Percentiles rank a stretch among this genome's conserved stretches.
These are phyloP conservation scores for Leccinum arenicola DNA, from an alignment of 768 basidiomycete species.

Conservation along the genomic window DNA sequence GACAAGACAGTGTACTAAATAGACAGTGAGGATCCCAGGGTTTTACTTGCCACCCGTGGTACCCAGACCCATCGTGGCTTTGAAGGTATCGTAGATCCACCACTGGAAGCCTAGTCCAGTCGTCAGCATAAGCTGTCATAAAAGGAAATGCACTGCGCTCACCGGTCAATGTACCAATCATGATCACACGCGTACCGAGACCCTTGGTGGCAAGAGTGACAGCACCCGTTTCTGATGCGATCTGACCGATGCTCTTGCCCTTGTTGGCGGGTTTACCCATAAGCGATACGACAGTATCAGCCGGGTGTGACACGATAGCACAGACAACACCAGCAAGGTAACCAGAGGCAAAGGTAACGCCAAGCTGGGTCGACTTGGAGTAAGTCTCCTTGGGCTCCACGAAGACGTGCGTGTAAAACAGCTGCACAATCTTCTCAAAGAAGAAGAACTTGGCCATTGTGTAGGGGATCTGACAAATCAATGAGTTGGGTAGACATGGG, in stretches of 20 bases:
- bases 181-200: slow-evolving; percentile 80
- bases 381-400: slow-evolving; percentile 74
- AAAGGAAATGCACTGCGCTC: slow-evolving; percentile 2
- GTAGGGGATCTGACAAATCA: slow-evolving; percentile 73
- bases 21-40: neutral
- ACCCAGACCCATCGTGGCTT: slow-evolving; percentile 77
- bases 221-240: slow-evolving; percentile 68
- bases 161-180: slow-evolving; percentile 65
- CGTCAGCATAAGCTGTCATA: neutral
- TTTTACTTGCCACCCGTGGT: slow-evolving; percentile 84
- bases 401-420: slow-evolving; percentile 89
- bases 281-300: slow-evolving; percentile 88
- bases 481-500: neutral
- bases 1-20: neutral
- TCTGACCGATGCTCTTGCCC: slow-evolving; percentile 71
- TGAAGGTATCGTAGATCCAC: slow-evolving; percentile 92
- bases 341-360: slow-evolving; percentile 86
- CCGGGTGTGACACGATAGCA: slow-evolving; percentile 94
- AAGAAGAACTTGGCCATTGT: slow-evolving; percentile 99
- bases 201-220: slow-evolving; percentile 73
- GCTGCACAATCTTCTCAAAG: slow-evolving; percentile 84
- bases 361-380: slow-evolving; percentile 80
- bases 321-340: slow-evolving; percentile 95
- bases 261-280: slow-evolving; percentile 88
- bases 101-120: slow-evolving; percentile 71